phyloP scores from a whole-genome alignment of 352 stramenopile genomes.

The Globisporangium rhizosaccharum region DNA sequence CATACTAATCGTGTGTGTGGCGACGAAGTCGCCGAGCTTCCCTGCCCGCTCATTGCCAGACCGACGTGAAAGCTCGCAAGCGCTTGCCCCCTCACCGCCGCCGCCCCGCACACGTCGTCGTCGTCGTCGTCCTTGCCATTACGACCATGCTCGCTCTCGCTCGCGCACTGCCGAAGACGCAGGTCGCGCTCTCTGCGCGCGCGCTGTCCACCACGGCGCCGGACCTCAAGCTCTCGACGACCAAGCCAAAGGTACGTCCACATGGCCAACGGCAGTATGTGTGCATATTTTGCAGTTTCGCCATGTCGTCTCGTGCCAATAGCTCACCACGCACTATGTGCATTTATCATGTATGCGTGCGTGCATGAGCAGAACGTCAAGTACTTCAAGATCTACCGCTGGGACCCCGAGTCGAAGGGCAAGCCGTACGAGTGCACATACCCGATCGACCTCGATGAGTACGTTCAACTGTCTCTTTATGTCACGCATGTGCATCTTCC shows the following conservation, averaged over 20 bases:
- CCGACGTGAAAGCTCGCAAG: slow-evolving; percentile 11
- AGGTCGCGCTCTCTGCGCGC: slow-evolving; percentile 37
- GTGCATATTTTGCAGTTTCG: background rate
- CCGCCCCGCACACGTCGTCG: background rate
- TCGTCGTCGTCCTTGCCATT: background rate
- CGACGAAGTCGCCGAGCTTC: background rate
- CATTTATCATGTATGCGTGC: background rate
- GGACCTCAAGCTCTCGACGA: slow-evolving; percentile 70
- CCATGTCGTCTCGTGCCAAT: background rate
- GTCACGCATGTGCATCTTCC: background rate
- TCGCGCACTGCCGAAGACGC: slow-evolving; percentile 20
- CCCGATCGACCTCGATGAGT: slow-evolving; percentile 97
- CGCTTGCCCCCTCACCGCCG: background rate
- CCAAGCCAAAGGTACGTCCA: slow-evolving; percentile 65
- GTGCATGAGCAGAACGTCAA: slow-evolving; percentile 86
- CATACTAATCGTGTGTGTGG: background rate
- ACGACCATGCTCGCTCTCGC: slow-evolving; percentile 10
- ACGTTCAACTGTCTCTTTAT: slow-evolving; percentile 18
- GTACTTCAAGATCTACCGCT: slow-evolving; percentile 99
- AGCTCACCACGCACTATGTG: background rate
- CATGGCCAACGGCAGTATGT: no score
- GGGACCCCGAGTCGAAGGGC: slow-evolving; percentile 93
- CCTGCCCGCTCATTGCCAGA: slow-evolving; percentile 5
- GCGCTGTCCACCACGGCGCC: slow-evolving; percentile 50
- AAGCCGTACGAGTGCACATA: slow-evolving; percentile 96